phyloP scores from a whole-genome alignment of 2,329 filamentous ascomycete genomes.

The Hypoxylon sp. region DNA sequence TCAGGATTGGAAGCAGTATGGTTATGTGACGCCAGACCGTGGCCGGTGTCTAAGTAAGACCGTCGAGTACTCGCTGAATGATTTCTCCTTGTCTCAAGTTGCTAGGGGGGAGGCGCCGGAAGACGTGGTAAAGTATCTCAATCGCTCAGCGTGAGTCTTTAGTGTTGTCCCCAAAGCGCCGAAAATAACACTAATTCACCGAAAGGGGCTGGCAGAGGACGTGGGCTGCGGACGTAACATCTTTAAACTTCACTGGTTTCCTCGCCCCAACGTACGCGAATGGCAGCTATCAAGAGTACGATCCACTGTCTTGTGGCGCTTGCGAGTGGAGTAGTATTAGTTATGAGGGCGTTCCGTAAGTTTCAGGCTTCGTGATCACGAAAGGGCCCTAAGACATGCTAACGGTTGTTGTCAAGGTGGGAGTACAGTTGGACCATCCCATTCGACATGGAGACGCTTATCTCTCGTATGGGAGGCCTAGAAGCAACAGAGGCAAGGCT shows the following conservation, averaged over 20 bases:
- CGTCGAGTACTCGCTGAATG: slow-evolving; percentile 71
- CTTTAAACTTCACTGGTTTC: slow-evolving; percentile 67
- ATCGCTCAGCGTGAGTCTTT: slow-evolving; percentile 59
- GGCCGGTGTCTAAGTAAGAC: slow-evolving; percentile 69
- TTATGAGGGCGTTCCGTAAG: slow-evolving; percentile 62
- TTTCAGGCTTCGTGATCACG: neutral
- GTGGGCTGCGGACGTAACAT: slow-evolving; percentile 66
- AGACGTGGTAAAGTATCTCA: slow-evolving; percentile 66
- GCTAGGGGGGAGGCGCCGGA: slow-evolving; percentile 65
- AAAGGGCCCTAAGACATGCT: neutral
- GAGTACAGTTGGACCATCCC: slow-evolving; percentile 72
- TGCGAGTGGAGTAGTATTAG: slow-evolving; percentile 65
- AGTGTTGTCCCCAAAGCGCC: too few species aligned
- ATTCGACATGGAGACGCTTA: slow-evolving; percentile 69
- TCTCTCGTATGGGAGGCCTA: slow-evolving; percentile 66
- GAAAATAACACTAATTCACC: slow-evolving; percentile 5
- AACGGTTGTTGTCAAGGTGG: slow-evolving; percentile 36
- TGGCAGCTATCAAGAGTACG: slow-evolving; percentile 61
- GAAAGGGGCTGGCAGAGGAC: slow-evolving; percentile 70
- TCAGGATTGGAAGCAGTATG: slow-evolving; percentile 70
- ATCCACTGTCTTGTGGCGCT: slow-evolving; percentile 66
- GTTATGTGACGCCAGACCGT: slow-evolving; percentile 67
- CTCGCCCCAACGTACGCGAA: slow-evolving; percentile 67
- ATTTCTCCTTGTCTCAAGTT: slow-evolving; percentile 70
- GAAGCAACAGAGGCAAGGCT: slow-evolving; percentile 65